These are phyloP conservation scores for Volvariella surrecta DNA, from an alignment of 1,284 basidiomycete genomes.

Conservation along the genomic window DNA sequence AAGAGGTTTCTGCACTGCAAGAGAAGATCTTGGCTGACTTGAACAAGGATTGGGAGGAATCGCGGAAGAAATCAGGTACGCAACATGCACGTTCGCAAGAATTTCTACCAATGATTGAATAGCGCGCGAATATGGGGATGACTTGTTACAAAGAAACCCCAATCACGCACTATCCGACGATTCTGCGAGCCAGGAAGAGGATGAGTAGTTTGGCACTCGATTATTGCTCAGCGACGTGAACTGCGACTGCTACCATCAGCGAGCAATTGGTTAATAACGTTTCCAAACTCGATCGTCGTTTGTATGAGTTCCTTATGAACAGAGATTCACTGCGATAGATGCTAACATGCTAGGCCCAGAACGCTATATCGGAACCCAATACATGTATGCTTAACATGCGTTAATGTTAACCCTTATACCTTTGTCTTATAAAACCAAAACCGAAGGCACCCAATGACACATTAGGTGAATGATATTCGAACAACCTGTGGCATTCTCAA, in stretches of 20 bases:
- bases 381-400: too few species aligned
- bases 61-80: constrained; percentile 41
- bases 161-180: neutral
- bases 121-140: neutral
- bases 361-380: too few species aligned
- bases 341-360: too few species aligned
- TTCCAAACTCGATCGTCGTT: too few species aligned
- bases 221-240: neutral
- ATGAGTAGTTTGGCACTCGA: neutral
- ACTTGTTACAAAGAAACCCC: neutral
- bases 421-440: too few species aligned
- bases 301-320: too few species aligned
- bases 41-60: constrained; percentile 51
- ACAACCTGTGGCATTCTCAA: too few species aligned
- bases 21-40: constrained; percentile 70
- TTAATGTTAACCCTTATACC: too few species aligned
- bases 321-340: too few species aligned
- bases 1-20: constrained; percentile 61
- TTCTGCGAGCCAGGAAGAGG: neutral
- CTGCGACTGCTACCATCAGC: neutral
- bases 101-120: neutral
- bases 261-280: neutral
- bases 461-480: too few species aligned
- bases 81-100: neutral
- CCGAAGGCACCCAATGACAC: too few species aligned